Evolutionary conservation across 768 basidiomycete species (phyloP), one percentile per base, ranked within the genome.

Genomic region (Fistulinella prunicolor): DNA sequence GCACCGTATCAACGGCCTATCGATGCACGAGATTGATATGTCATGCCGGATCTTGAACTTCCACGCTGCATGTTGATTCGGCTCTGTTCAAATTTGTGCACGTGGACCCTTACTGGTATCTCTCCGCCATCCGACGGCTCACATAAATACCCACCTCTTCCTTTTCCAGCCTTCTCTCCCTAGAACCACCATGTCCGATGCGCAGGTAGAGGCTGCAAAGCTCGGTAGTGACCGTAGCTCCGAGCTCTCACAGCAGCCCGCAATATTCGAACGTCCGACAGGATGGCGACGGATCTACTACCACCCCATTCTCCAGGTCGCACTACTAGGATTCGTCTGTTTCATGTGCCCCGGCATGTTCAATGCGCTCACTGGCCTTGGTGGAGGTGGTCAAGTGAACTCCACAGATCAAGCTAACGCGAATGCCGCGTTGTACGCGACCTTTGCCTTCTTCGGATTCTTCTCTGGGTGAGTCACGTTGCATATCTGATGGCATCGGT

Each of bases 301-400:
- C 50, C 74, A 85, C 51, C 79, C 83, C 0, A 1, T 47, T 19
- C 28, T 54, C 13, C 64, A 66, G 45, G 69, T 86, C 42, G 45
- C 45, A 0, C 69, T 90, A 65, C 71, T 89, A 16, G 88, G 85
- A 35, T 73, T 89, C 39, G 80, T 89, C 21, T 65, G 58, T 51
- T 82, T 82, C 61, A 79, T 82, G 80, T 54, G 71, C 47, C 69
- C 69, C 63, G 88, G 89, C 49, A 76, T 89, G 47, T 90, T 87
- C 69, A 92, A 90, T 59, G 82, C 88, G 0, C 70, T 90, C 58
- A 85, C 80, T 46, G 88, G 89, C 28, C 74, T 94, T 38, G 90
- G 91, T 4, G 89, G 77, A 37, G 89, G 86, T 36, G 90, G 90
- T 0, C 85, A 86, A 65, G 60, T 88, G 36, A 82, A 86, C 56